Evolutionary conservation across 2,329 filamentous ascomycete genomes (phyloP).

Genomic region (Ceratocystis alfenasii): DNA sequence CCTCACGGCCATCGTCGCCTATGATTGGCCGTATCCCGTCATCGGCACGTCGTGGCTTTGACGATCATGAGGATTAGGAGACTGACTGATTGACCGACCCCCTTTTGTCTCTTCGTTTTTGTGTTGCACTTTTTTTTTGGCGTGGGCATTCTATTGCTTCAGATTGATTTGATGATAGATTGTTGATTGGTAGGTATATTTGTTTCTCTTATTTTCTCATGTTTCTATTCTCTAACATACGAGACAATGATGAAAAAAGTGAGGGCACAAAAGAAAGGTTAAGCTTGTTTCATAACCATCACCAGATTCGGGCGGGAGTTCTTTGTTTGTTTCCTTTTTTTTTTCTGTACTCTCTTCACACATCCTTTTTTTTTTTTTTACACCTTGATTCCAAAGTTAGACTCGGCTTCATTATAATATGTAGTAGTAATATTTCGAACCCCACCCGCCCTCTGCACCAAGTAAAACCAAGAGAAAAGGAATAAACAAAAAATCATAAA

Average conservation of each 20-base stretch:
- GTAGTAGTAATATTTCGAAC: slow-evolving; percentile 12
- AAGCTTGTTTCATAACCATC: slow-evolving; percentile 7
- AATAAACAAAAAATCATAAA: not conserved
- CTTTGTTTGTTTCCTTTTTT: not conserved
- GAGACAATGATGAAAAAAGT: not conserved
- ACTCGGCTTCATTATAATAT: slow-evolving; percentile 9
- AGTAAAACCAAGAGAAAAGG: slow-evolving; percentile 5
- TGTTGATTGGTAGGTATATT: slow-evolving; percentile 6
- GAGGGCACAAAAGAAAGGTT: slow-evolving; percentile 4
- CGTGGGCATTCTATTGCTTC: not conserved
- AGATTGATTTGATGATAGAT: not conserved
- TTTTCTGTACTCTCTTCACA: not conserved
- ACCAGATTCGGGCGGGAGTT: slow-evolving; percentile 5
- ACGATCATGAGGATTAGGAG: slow-evolving; percentile 12
- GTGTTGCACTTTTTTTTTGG: slow-evolving; percentile 2
- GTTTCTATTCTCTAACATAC: not conserved
- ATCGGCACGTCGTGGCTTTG: slow-evolving; percentile 19
- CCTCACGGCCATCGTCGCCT: slow-evolving; percentile 20
- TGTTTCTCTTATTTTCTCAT: not conserved
- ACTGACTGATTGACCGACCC: not conserved
- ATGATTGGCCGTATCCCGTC: slow-evolving; percentile 22
- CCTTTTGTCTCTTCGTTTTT: not conserved
- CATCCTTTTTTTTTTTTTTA: too few relatives aligned
- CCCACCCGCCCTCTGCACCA: not conserved
- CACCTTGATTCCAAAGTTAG: not conserved